Evolutionary conservation across 768 basidiomycete species (phyloP).

Genomic region (Leccinum incarnatum): DNA sequence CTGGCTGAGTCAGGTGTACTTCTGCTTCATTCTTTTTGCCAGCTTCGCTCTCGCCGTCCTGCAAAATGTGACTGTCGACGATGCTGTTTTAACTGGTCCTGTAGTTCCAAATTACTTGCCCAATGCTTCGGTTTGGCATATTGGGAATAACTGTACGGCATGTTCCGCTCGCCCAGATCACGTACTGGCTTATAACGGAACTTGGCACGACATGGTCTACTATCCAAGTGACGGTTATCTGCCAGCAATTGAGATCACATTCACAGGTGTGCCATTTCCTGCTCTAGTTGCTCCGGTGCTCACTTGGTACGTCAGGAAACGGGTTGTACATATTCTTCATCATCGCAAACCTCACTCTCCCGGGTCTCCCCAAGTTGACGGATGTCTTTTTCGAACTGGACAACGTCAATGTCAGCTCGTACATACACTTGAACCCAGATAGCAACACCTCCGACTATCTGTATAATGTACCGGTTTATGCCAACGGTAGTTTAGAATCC

Average conservation of each 20-base stretch:
- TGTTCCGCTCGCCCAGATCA: constrained; percentile 1
- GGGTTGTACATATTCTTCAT: constrained; percentile 20
- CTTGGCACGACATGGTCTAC: constrained; percentile 19
- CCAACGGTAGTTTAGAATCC: constrained; percentile 1
- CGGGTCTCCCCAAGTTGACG: neutral
- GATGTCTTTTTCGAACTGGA: constrained; percentile 12
- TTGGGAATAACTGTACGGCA: neutral
- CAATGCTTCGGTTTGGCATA: neutral
- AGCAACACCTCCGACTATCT: neutral
- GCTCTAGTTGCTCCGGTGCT: neutral
- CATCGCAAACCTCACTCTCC: constrained; percentile 3
- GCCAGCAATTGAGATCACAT: constrained; percentile 8
- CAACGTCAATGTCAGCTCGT: neutral
- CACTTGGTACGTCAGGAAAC: constrained; percentile 4
- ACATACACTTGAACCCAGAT: constrained; percentile 1
- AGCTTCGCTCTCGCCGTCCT: constrained; percentile 1
- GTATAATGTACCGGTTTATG: constrained; percentile 17
- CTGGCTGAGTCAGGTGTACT: neutral
- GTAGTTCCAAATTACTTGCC: constrained; percentile 12
- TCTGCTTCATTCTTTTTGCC: neutral
- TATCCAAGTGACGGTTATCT: neutral
- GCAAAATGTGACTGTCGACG: constrained; percentile 18
- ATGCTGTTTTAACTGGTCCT: constrained; percentile 9
- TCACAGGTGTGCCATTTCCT: constrained; percentile 4
- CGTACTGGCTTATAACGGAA: constrained; percentile 2